Evolutionary conservation across 2,329 filamentous ascomycete genomes (phyloP), one percentile per base, ranked within the genome.

Genomic region (Pseudomassariella vexata): DNA sequence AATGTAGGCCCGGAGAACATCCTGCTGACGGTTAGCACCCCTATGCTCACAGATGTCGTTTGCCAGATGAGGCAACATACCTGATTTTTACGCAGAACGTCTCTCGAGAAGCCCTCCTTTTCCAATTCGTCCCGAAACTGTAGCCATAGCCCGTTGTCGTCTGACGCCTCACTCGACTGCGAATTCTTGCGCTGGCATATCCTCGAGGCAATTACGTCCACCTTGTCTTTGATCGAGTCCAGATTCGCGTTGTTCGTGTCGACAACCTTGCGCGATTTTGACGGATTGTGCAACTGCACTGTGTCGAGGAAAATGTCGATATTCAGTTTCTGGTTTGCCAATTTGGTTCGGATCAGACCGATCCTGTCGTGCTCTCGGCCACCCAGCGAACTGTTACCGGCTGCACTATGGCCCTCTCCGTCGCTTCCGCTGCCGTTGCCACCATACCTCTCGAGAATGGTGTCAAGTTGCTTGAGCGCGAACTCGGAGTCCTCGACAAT

Each of bases 1-100:
- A 24, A 80, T 76, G 45, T 80, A 79, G 14, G 75, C 73, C 39
- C 73, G 64, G 16, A 79, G 54, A 8, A 77, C 62, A 42, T 77
- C 71, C 76, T 79, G 36, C 35, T 32, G 18, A 31, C 26, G 20
- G 35, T 50, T 36, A 52, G 44, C 34, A 9, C 43, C 30, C 15
- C 28, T 16, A 35, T 15, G n/a, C 20, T 18, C 16, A 16, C 5
- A n/a, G n/a, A n/a, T n/a, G n/a, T n/a, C n/a, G n/a, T n/a, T n/a
- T n/a, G n/a, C n/a, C n/a, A n/a, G n/a, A n/a, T n/a, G n/a, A 19
- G 16, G 21, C 30, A 29, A 47, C 62, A 29, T 55, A 79, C 76
- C 64, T 77, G 73, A 57, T 81, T 68, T 38, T 70, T 64, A 22
- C 63, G 60, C 36, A 77, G 46, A 3, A 77, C 65, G 18, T 73